Evolutionary conservation across 495 filamentous ascomycete species (phyloP), one percentile per base, ranked within the genome.

Genomic region (Hyaloscypha bicolor): DNA sequence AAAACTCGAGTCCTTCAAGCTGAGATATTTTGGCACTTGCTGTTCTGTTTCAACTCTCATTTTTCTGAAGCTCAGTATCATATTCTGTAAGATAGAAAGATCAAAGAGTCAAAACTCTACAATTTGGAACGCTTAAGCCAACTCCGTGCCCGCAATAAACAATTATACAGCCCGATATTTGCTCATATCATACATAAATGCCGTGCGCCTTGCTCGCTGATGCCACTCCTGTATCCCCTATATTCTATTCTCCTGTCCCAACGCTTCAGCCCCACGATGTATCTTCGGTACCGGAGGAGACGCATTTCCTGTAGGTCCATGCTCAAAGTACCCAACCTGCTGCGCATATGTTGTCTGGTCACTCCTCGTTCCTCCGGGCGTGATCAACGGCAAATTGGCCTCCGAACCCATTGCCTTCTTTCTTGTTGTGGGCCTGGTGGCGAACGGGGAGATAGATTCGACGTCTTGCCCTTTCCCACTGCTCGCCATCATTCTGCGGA

Each of bases 311-410:
- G n/a, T 12, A 3, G 48, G 51, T 9, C 45, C 42, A 32, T 68
- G 59, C 31, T 33, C 52, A 63, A 57, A 63, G 22, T 68, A 63
- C 19, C 55, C 57, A n/a, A 63, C 37, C 39, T 60, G 55, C 12
- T 57, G 39, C 32, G 2, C 45, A 25, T 59, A 35, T 25, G 31
- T 48, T 22, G 65, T 67, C 68, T 60, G 58, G 55, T 69, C 67
- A 55, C 61, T 61, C 22, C 67, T 64, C 31, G n/a, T 12, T 19
- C 61, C 67, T 25, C 61, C 56, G 12, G 48, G 62, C 65, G 72
- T 51, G 51, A 67, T 37, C 53, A 65, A 30, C 8, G 52, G 62
- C 55, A 67, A 22, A 67, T 65, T 30, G 62, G 48, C 14, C 30
- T 65, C 61, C 22, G 63, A 63, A 3, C 45, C 19, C 14, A 19